Evolutionary conservation across 805 yeast genomes (phyloP).

Genomic region (Metschnikowia shivogae): DNA sequence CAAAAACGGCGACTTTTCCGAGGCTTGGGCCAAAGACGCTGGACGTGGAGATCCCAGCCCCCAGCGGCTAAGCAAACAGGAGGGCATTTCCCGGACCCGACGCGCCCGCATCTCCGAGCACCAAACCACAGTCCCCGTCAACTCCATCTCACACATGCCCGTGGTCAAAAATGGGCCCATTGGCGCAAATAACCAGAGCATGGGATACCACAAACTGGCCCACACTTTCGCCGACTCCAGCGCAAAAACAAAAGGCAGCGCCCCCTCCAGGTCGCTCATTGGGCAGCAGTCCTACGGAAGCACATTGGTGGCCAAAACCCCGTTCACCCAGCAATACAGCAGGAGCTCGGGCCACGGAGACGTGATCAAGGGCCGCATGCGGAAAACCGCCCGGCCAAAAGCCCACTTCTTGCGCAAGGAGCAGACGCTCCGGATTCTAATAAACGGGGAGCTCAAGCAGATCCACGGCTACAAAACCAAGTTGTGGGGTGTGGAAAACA

Average conservation of each 20-base stretch:
- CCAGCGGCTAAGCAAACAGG: conserved; percentile 25
- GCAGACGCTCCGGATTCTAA: conserved; percentile 61
- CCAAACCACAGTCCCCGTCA: conserved; percentile 20
- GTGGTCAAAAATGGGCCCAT: conserved; percentile 12
- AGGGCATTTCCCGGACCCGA: conserved; percentile 31
- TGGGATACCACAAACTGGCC: conserved; percentile 31
- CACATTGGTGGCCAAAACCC: conserved; percentile 26
- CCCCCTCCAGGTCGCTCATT: conserved; percentile 27
- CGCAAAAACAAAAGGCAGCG: conserved; percentile 33
- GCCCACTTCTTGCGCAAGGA: conserved; percentile 36
- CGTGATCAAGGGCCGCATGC: conserved; percentile 54
- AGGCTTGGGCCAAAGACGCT: conserved; percentile 44
- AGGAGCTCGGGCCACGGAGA: conserved; percentile 34
- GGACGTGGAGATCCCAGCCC: conserved; percentile 29
- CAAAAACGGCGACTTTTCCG: conserved; percentile 44
- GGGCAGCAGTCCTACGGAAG: conserved; percentile 37
- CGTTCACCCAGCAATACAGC: conserved; percentile 23
- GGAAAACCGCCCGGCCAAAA: conserved; percentile 50
- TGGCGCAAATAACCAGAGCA: conserved; percentile 15
- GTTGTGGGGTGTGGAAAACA: conserved; percentile 87
- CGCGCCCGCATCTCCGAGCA: conserved; percentile 43
- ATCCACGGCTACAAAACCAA: conserved; percentile 67
- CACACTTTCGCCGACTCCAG: conserved; percentile 31
- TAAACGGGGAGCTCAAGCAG: conserved; percentile 53
- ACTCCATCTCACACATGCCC: conserved; percentile 20